These are phyloP conservation scores for Curvularia sp. DNA, from an alignment of 2,329 filamentous ascomycete species.

Conservation along the genomic window DNA sequence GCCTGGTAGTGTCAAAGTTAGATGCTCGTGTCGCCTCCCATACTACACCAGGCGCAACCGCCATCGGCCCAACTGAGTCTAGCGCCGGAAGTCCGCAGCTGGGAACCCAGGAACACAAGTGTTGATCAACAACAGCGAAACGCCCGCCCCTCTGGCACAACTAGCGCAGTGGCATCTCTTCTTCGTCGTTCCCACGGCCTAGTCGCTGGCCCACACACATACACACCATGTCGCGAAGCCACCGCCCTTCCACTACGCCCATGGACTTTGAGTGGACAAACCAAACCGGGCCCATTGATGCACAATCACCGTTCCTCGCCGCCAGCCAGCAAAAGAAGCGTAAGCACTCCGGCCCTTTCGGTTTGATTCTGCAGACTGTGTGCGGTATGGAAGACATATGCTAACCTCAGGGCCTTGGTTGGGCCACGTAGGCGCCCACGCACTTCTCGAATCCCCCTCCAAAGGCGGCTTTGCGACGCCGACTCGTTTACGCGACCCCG, in stretches of 20 bases:
- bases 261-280: conserved; percentile 65
- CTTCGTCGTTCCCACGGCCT: neutral
- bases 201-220: neutral
- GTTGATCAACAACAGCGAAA: conserved; percentile 27
- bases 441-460: conserved; percentile 55
- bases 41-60: conserved; percentile 4
- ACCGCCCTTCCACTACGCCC: conserved; percentile 54
- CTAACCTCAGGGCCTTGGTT: conserved; percentile 25
- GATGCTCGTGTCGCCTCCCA: neutral
- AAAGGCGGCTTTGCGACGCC: conserved; percentile 54
- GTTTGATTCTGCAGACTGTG: conserved; percentile 7
- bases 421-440: conserved; percentile 41
- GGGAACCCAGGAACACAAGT: conserved; percentile 16
- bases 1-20: neutral
- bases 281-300: conserved; percentile 55
- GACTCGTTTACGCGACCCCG: conserved; percentile 57
- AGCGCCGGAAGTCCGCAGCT: conserved; percentile 29
- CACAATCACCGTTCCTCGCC: conserved; percentile 57
- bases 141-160: conserved; percentile 15
- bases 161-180: conserved; percentile 1
- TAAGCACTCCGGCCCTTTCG: conserved; percentile 32
- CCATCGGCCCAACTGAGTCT: conserved; percentile 11
- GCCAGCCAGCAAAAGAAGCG: conserved; percentile 49
- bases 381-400: conserved; percentile 7
- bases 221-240: conserved; percentile 36